Conservation (phyloP, 306 rosid species). For the Vigna angularis region DNA sequence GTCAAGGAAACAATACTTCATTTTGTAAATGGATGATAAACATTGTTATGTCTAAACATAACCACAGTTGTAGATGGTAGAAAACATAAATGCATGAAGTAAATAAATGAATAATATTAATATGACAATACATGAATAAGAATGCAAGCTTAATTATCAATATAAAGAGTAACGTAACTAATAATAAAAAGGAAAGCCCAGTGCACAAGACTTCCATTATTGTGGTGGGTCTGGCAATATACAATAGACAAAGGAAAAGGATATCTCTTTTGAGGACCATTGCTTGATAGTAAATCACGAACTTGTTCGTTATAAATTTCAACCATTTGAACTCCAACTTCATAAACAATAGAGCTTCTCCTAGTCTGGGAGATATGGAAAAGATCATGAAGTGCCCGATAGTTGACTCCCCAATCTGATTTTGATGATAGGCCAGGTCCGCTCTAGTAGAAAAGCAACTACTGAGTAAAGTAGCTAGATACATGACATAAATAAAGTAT, state of each 20-base stretch:
- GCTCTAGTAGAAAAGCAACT: constrained; percentile 61
- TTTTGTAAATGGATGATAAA: constrained; percentile 19
- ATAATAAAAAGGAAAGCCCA: constrained; percentile 14
- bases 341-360: constrained; percentile 76
- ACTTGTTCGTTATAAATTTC: constrained; percentile 99
- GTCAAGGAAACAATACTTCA: constrained; percentile 66
- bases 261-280: constrained; percentile 93
- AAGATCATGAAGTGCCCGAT: constrained; percentile 92
- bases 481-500: constrained; percentile 32
- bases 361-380: constrained; percentile 88
- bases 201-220: constrained; percentile 9
- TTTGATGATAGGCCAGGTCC: constrained; percentile 79
- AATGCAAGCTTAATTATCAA: constrained; percentile 30
- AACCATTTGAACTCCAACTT: constrained; percentile 98
- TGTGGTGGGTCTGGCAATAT: constrained; percentile 27
- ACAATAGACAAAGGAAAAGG: constrained; percentile 52
- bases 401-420: constrained; percentile 97
- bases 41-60: neutral
- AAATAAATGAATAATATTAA: constrained; percentile 8
- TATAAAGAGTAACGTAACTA: constrained; percentile 1
- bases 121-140: constrained; percentile 30
- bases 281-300: constrained; percentile 84
- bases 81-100: constrained; percentile 32
- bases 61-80: constrained; percentile 3
- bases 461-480: constrained; percentile 21